phyloP scores from a whole-genome alignment of 129 eudicot species.

The carrot (Daucus carota) region DNA sequence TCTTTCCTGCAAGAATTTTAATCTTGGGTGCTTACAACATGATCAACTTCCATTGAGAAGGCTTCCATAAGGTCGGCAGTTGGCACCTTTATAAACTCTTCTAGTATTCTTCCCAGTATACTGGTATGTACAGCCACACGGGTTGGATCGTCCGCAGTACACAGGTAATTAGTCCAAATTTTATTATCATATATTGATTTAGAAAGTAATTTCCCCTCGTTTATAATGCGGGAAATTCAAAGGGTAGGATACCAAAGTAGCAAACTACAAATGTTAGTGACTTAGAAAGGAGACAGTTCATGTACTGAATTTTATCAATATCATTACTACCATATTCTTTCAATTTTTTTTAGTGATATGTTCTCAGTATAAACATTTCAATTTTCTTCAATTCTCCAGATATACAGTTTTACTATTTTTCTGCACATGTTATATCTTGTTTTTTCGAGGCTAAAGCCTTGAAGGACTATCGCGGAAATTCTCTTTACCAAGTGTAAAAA shows the following conservation, averaged over 20 bases:
- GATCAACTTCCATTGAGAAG: slow-evolving; percentile 19
- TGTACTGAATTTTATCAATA: background rate
- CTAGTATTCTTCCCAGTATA: background rate
- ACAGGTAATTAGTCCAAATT: slow-evolving; percentile 22
- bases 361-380: background rate
- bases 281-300: background rate
- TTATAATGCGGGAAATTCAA: slow-evolving; percentile 17
- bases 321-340: background rate
- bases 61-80: background rate
- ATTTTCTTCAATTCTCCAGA: background rate
- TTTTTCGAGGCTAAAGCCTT: too few species aligned
- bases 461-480: too few species aligned
- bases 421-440: too few species aligned
- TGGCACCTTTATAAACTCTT: background rate
- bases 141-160: background rate
- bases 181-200: slow-evolving; percentile 3
- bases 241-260: background rate
- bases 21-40: slow-evolving; percentile 32
- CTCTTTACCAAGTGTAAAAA: background rate
- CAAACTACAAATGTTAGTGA: background rate
- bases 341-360: background rate
- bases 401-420: too few species aligned
- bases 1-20: slow-evolving; percentile 57
- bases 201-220: slow-evolving; percentile 16
- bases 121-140: background rate